phyloP scores from a whole-genome alignment of 345 rosid species.

The Rhizophora mangle region DNA sequence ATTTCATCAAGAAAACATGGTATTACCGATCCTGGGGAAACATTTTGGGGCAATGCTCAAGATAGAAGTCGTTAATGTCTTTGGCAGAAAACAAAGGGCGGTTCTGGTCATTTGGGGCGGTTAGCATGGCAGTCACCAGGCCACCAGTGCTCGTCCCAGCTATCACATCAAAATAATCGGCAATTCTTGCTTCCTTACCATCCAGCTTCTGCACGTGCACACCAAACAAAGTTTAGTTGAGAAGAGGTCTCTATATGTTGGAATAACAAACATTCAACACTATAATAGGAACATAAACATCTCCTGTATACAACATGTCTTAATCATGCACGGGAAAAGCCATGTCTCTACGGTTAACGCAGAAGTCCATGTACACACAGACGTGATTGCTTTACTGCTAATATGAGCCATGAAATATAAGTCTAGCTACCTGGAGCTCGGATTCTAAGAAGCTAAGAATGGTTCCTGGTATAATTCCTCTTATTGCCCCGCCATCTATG shows the following conservation, averaged over 20 bases:
- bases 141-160: conserved; percentile 35
- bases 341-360: background rate
- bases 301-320: background rate
- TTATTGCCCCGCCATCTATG: conserved; percentile 23
- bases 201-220: conserved; percentile 23
- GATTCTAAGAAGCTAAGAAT: conserved; percentile 21
- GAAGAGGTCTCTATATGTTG: background rate
- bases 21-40: conserved; percentile 21
- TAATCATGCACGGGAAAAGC: background rate
- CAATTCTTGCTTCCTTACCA: conserved; percentile 31
- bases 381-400: too few species aligned
- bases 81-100: conserved; percentile 27
- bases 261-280: background rate
- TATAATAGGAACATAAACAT: background rate
- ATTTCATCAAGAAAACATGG: background rate
- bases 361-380: too few species aligned
- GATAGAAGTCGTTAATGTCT: conserved; percentile 26
- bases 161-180: conserved; percentile 31
- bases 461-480: conserved; percentile 24
- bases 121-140: conserved; percentile 29
- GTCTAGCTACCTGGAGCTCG: conserved; percentile 18
- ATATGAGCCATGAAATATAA: too few species aligned
- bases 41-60: conserved; percentile 25
- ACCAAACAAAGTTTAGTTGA: background rate
- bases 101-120: conserved; percentile 21